These are phyloP conservation scores for Penicillium lagena DNA, from an alignment of 495 filamentous ascomycete genomes.

Conservation along the genomic window DNA sequence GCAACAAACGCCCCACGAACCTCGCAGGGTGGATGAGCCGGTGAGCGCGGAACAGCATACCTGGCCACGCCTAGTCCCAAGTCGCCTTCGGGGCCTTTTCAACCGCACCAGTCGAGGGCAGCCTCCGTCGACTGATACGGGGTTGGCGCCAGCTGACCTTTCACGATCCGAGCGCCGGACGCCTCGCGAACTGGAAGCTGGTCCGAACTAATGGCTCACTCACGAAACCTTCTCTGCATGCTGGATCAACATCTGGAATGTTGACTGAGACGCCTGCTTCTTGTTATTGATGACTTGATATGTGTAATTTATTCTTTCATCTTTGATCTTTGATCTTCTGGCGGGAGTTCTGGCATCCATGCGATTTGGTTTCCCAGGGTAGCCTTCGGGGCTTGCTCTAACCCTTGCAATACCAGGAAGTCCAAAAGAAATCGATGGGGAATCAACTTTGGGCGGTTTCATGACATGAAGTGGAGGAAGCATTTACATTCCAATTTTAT, in stretches of 20 bases:
- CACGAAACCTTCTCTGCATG: neutral
- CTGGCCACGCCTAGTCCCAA: slow-evolving; percentile 15
- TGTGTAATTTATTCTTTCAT: slow-evolving; percentile 12
- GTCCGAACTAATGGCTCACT: slow-evolving; percentile 5
- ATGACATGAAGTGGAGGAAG: no score
- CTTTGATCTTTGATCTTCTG: no score
- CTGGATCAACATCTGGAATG: slow-evolving; percentile 29
- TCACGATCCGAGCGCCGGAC: slow-evolving; percentile 11
- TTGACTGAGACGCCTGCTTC: slow-evolving; percentile 6
- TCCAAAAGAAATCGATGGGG: no score
- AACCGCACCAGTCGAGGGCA: neutral
- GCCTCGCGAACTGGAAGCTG: slow-evolving; percentile 29
- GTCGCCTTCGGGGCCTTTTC: slow-evolving; percentile 9
- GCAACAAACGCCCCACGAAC: neutral
- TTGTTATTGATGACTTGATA: slow-evolving; percentile 13
- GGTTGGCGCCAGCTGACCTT: neutral
- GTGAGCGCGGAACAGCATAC: neutral
- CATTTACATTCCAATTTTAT: neutral
- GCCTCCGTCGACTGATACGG: neutral
- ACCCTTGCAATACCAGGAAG: no score
- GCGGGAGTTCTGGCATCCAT: no score
- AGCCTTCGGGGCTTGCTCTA: no score
- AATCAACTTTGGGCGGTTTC: no score
- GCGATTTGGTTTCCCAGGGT: no score
- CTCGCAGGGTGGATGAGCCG: neutral